Percentiles rank a stretch among this genome's conserved stretches.
Conservation (phyloP, 305 asterid genomes). For the Fraxinus velutina region DNA sequence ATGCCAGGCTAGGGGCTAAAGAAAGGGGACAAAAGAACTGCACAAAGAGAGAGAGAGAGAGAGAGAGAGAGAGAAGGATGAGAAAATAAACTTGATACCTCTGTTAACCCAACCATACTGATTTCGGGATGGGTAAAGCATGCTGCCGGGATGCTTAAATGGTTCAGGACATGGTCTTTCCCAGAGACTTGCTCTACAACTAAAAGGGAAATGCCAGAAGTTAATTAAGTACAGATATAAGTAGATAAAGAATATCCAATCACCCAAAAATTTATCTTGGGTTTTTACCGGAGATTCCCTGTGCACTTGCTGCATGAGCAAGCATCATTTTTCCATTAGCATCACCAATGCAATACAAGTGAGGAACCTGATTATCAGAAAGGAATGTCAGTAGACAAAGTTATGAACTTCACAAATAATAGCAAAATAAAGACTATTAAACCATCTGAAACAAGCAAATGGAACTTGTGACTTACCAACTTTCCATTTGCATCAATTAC, state of each 20-base stretch:
- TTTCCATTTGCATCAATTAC: slow-evolving; percentile 78
- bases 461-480: slow-evolving; percentile 46
- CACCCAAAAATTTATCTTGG: slow-evolving; percentile 12
- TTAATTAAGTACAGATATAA: slow-evolving; percentile 9
- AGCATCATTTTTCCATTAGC: slow-evolving; percentile 99
- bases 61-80: background rate
- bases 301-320: slow-evolving; percentile 99
- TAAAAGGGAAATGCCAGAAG: slow-evolving; percentile 27
- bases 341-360: slow-evolving; percentile 96
- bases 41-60: background rate
- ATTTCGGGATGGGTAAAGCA: slow-evolving; percentile 99
- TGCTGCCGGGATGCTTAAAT: slow-evolving; percentile 93
- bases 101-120: slow-evolving; percentile 97
- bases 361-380: slow-evolving; percentile 68
- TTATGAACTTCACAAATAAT: background rate
- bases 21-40: background rate
- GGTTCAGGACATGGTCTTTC: slow-evolving; percentile 82
- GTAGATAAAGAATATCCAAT: slow-evolving; percentile 7
- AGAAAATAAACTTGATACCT: slow-evolving; percentile 46
- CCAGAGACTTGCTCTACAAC: slow-evolving; percentile 85
- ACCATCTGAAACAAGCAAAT: slow-evolving; percentile 19
- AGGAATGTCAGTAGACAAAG: slow-evolving; percentile 22
- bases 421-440: slow-evolving; percentile 16
- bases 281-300: slow-evolving; percentile 83
- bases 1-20: slow-evolving; percentile 9